Conservation (phyloP, 1,139 yeast genomes). For the Hyphopichia burtonii region DNA sequence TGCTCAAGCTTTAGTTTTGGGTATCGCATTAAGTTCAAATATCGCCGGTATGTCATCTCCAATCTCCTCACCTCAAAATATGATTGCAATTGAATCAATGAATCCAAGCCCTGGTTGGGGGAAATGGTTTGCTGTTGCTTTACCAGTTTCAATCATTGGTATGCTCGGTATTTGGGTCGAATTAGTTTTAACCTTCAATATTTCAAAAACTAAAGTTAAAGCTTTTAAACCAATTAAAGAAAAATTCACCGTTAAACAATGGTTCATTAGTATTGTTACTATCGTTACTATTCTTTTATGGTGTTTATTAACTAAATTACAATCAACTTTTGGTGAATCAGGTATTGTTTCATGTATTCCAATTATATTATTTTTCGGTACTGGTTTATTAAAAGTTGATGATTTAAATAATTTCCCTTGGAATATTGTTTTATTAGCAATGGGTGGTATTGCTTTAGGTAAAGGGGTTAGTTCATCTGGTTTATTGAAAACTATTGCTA, state of each 20-base stretch:
- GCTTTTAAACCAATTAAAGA: conserved; percentile 69
- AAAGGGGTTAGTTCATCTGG: conserved; percentile 91
- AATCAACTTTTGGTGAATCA: conserved; percentile 77
- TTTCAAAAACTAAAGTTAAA: conserved; percentile 45
- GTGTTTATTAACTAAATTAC: conserved; percentile 73
- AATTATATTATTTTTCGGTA: conserved; percentile 79
- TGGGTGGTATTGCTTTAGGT: conserved; percentile 96
- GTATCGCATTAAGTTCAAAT: conserved; percentile 89
- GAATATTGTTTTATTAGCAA: conserved; percentile 89
- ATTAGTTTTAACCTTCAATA: conserved; percentile 65
- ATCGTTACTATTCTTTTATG: conserved; percentile 73
- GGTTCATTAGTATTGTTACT: conserved; percentile 66
- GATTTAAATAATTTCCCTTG: conserved; percentile 93
- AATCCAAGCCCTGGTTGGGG: conserved; percentile 91
- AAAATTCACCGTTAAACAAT: conserved; percentile 68
- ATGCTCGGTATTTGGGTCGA: conserved; percentile 70
- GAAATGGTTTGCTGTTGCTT: conserved; percentile 84
- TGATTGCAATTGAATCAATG: conserved; percentile 86
- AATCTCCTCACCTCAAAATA: conserved; percentile 93
- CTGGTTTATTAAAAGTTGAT: conserved; percentile 77
- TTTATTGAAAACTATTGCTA: conserved; percentile 73
- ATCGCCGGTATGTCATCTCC: conserved; percentile 97
- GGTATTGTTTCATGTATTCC: conserved; percentile 89
- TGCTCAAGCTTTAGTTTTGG: conserved; percentile 80
- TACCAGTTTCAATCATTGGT: conserved; percentile 71